Conservation (phyloP, 2,329 filamentous ascomycete species). For the Uncinocarpus reesii region DNA sequence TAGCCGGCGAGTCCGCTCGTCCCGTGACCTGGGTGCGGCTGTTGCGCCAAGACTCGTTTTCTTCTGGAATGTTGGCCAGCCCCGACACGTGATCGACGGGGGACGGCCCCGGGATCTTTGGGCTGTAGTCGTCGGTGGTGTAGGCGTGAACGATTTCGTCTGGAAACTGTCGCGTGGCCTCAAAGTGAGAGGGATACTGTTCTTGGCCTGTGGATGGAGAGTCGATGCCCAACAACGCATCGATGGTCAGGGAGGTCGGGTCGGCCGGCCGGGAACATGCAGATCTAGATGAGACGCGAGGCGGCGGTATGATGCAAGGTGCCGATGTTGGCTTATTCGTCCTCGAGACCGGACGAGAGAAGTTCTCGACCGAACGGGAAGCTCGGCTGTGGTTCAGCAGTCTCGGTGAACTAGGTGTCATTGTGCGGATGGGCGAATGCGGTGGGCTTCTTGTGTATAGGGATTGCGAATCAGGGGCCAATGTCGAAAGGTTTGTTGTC, state of each 20-base stretch:
- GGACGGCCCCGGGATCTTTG: conserved; percentile 31
- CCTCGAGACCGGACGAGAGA: conserved; percentile 43
- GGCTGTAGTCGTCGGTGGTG: conserved; percentile 35
- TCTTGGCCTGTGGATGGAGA: conserved; percentile 26
- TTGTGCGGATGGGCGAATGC: conserved; percentile 28
- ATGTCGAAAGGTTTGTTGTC: conserved; percentile 8
- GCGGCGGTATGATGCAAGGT: conserved; percentile 33
- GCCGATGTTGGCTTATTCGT: conserved; percentile 31
- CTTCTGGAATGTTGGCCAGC: conserved; percentile 39
- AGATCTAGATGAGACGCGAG: conserved; percentile 29
- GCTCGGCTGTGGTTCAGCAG: conserved; percentile 21
- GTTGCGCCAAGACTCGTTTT: conserved; percentile 30
- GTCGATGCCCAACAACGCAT: conserved; percentile 31
- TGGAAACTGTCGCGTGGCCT: conserved; percentile 24
- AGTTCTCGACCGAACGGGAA: conserved; percentile 43
- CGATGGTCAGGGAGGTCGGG: conserved; percentile 32
- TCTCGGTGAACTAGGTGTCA: conserved; percentile 22
- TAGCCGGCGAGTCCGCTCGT: conserved; percentile 14
- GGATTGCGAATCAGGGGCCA: conserved; percentile 15
- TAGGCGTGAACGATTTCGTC: conserved; percentile 31
- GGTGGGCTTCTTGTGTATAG: conserved; percentile 18
- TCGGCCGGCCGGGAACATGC: conserved; percentile 26
- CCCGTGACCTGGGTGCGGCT: conserved; percentile 20
- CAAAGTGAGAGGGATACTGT: conserved; percentile 18
- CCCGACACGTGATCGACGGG: conserved; percentile 34